Conservation (phyloP, 208 protist genomes). For the Trypanosoma mega region DNA sequence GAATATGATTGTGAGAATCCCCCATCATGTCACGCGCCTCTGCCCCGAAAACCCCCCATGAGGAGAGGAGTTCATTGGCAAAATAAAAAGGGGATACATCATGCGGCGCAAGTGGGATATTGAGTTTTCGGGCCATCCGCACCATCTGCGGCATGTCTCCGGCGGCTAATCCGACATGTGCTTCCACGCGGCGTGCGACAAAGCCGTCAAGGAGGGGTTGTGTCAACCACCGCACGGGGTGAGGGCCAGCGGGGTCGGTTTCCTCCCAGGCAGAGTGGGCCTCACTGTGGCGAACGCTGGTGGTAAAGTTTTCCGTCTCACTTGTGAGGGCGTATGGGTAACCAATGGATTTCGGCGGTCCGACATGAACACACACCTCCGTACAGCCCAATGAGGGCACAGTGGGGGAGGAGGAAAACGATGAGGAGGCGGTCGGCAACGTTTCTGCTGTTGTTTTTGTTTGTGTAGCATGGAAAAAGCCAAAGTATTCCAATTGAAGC, state of each 20-base stretch:
- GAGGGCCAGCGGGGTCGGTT: neutral
- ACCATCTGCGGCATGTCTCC: constrained; percentile 33
- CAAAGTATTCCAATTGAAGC: constrained; percentile 30
- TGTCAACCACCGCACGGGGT: constrained; percentile 48
- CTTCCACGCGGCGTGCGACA: constrained; percentile 52
- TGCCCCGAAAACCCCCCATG: constrained; percentile 68
- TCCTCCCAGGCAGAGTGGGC: constrained; percentile 26
- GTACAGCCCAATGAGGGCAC: neutral
- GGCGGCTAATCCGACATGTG: constrained; percentile 46
- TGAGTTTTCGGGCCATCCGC: constrained; percentile 24
- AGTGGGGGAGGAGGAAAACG: neutral
- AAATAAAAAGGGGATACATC: constrained; percentile 68
- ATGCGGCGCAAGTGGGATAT: constrained; percentile 37
- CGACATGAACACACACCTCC: constrained; percentile 42
- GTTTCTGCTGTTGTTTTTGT: too few relatives aligned
- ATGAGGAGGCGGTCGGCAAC: too few relatives aligned
- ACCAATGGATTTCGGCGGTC: constrained; percentile 45
- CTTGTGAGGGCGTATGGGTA: constrained; percentile 43
- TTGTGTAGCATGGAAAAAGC: constrained; percentile 21
- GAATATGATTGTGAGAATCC: constrained; percentile 27
- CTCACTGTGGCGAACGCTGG: constrained; percentile 47
- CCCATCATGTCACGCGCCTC: constrained; percentile 2
- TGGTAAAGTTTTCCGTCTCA: constrained; percentile 50
- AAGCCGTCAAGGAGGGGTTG: constrained; percentile 72
- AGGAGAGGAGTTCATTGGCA: constrained; percentile 45